Conservation (phyloP, 768 basidiomycete genomes). For the Neoboletus brunneissimus region DNA sequence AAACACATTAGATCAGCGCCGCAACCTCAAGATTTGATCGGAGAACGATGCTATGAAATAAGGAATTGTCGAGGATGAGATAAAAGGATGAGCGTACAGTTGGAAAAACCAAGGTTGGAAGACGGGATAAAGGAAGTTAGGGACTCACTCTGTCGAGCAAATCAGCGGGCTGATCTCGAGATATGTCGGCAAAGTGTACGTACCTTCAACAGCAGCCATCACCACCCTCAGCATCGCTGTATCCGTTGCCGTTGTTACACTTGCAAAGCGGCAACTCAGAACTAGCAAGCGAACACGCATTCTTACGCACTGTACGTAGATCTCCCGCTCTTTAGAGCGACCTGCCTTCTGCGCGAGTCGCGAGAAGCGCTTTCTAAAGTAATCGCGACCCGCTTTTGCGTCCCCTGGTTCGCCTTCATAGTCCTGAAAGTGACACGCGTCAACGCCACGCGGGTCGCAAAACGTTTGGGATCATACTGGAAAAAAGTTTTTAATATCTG, state of each 20-base stretch:
- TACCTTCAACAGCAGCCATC: conserved; percentile 96
- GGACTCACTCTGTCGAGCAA: conserved; percentile 62
- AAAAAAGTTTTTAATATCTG: conserved; percentile 87
- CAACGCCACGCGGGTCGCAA: not conserved
- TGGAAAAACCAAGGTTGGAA: conserved; percentile 18
- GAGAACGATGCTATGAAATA: conserved; percentile 34
- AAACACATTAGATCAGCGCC: conserved; percentile 33
- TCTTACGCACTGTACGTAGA: conserved; percentile 83
- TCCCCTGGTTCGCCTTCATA: conserved; percentile 78
- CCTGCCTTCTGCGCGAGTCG: conserved; percentile 82
- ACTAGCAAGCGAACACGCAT: conserved; percentile 3
- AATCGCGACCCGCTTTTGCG: conserved; percentile 75
- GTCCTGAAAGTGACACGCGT: conserved; percentile 49
- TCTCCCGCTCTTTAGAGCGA: conserved; percentile 81
- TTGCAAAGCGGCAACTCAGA: conserved; percentile 27
- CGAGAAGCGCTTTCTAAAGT: conserved; percentile 85
- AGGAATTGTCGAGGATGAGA: conserved; percentile 11
- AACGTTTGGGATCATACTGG: conserved; percentile 49
- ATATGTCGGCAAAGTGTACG: conserved; percentile 24
- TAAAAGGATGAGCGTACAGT: conserved; percentile 29
- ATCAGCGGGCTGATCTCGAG: conserved; percentile 11
- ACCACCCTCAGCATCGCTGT: conserved; percentile 85
- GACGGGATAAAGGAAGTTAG: conserved; percentile 23
- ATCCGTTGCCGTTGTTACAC: conserved; percentile 89
- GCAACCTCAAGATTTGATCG: conserved; percentile 37